Evolutionary conservation across 352 stramenopile species (phyloP), one percentile per base, ranked within the genome.

Genomic region (Phytophthora cryptogea): DNA sequence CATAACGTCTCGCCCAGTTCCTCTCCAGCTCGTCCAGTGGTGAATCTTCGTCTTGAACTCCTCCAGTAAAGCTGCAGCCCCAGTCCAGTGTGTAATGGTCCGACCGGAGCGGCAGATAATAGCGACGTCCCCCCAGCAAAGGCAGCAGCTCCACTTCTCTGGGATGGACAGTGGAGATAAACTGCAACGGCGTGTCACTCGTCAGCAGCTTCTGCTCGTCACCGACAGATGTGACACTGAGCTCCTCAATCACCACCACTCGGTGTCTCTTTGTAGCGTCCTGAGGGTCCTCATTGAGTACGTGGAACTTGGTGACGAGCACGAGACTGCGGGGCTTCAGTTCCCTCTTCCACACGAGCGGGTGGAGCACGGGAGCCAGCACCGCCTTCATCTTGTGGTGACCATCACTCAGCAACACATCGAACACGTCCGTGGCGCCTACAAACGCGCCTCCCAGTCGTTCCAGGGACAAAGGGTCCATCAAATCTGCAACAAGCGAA

Each of bases 341-440:
- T 3, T 70, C 54, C 0, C 74, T 46, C 17, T 41, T 71, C 69
- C 78, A 87, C 10, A 90, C 58, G 4, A 85, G 50, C 14, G 59
- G 10, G 50, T 87, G 70, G 17, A 78, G 54, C 17, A 51, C 40
- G 4, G 76, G 68, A 2, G 61, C 58, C 37, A 89, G 46, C 10
- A 89, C 10, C 17, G 68, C 74, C 63, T 88, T 89, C 32, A 77
- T 68, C 49, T 86, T 87, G 43, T 73, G 51, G 11, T 43, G 50
- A 0, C 78, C 83, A 40, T 92, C 83, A 54, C 78, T 92, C 47
- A 92, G 30, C 11, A 92, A 44, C 36, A 89, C 33, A 51, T 92
- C 83, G 35, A 88, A 89, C 11, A 80, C 70, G 46, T 89, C 68
- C 30, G 50, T 56, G 4, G 73, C 56, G 30, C 64, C 41, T 1